These are phyloP conservation scores for Xylaria multiplex DNA, from an alignment of 2,329 filamentous ascomycete species.

Conservation along the genomic window DNA sequence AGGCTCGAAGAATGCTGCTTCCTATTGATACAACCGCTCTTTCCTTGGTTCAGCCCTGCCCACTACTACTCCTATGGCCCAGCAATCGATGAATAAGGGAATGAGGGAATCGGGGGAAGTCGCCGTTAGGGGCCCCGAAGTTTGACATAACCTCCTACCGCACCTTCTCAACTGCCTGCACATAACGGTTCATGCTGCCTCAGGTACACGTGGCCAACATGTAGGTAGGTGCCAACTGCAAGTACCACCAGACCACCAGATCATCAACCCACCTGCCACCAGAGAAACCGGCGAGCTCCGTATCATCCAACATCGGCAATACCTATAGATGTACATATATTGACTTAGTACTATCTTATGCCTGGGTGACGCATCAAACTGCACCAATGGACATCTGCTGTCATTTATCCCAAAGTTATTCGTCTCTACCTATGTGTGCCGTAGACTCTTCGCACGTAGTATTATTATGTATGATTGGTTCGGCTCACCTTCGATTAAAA, in stretches of 20 bases:
- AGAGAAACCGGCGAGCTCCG: too few species aligned
- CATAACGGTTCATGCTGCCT: not conserved
- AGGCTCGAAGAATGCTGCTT: not conserved
- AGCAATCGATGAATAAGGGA: not conserved
- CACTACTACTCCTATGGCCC: not conserved
- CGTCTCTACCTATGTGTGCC: not conserved
- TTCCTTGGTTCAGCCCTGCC: constrained; percentile 1
- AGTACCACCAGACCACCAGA: too few species aligned
- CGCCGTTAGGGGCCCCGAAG: not conserved
- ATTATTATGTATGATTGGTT: not conserved
- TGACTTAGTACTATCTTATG: too few species aligned
- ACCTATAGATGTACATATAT: too few species aligned
- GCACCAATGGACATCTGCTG: not conserved
- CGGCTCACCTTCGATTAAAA: not conserved
- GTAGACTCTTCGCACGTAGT: not conserved
- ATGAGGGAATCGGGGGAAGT: not conserved
- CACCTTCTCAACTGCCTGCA: not conserved
- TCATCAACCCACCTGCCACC: too few species aligned
- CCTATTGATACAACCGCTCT: constrained; percentile 1
- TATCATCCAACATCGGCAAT: too few species aligned
- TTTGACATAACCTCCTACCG: not conserved
- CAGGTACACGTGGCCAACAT: not conserved
- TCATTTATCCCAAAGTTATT: not conserved
- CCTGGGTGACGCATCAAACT: not conserved
- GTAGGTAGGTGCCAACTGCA: not conserved